Percentiles rank a stretch among this genome's conserved stretches.
phyloP scores from a whole-genome alignment of 805 yeast genomes.

The Hanseniaspora vineae region DNA sequence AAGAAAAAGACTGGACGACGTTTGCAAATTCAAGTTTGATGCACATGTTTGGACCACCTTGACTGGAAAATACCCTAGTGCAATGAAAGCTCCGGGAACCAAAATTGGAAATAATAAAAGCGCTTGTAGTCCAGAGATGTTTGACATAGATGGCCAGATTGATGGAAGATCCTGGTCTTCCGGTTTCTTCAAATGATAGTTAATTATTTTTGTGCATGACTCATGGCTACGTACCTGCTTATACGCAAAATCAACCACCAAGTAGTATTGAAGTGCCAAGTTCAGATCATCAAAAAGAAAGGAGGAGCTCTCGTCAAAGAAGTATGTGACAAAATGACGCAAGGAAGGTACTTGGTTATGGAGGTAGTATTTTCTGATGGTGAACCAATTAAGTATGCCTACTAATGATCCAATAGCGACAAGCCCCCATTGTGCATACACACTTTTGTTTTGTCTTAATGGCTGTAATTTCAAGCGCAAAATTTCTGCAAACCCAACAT shows the following conservation, averaged over 20 bases:
- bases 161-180: not conserved
- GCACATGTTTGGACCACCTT: not conserved
- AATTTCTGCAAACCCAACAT: not conserved
- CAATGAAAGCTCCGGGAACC: not conserved
- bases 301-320: too few species aligned
- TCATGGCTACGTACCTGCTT: not conserved
- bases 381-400: too few species aligned
- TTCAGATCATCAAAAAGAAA: too few species aligned
- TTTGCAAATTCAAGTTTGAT: not conserved
- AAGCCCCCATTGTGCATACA: too few species aligned
- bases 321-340: too few species aligned
- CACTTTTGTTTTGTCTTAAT: too few species aligned
- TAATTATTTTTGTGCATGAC: not conserved
- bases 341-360: too few species aligned
- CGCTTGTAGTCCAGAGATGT: not conserved
- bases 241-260: not conserved
- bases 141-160: not conserved
- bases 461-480: not conserved
- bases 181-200: not conserved
- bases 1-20: not conserved
- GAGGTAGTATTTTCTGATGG: too few species aligned
- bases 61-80: not conserved
- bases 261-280: not conserved
- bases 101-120: not conserved
- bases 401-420: too few species aligned